phyloP scores from a whole-genome alignment of 805 yeast genomes.

The Scheffersomyces lignosus region DNA sequence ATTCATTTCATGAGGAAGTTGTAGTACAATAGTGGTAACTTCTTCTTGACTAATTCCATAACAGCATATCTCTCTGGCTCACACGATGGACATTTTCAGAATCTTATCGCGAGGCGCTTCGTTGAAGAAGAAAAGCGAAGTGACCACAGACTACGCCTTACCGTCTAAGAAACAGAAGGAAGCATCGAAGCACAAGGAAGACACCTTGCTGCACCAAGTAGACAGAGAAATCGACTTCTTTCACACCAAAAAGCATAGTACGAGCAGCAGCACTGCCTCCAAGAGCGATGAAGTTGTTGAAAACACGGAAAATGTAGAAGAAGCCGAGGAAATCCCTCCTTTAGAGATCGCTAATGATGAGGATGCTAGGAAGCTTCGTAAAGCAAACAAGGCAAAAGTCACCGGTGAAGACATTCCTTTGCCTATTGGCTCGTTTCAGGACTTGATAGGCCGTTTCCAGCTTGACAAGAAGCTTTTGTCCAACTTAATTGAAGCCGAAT shows the following conservation, averaged over 20 bases:
- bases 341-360: slow-evolving; percentile 49
- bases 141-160: slow-evolving; percentile 41
- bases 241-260: slow-evolving; percentile 50
- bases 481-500: slow-evolving; percentile 68
- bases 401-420: slow-evolving; percentile 85
- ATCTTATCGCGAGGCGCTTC: slow-evolving; percentile 85
- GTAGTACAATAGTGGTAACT: too few relatives aligned
- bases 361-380: slow-evolving; percentile 64
- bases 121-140: slow-evolving; percentile 56
- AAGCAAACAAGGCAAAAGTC: slow-evolving; percentile 63
- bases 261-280: slow-evolving; percentile 10
- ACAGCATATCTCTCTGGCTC: too few relatives aligned
- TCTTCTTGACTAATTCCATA: too few relatives aligned
- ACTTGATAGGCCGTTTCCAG: slow-evolving; percentile 66
- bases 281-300: too few relatives aligned
- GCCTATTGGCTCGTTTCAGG: slow-evolving; percentile 88
- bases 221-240: slow-evolving; percentile 84
- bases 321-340: slow-evolving; percentile 34
- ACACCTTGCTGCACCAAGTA: slow-evolving; percentile 48
- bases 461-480: slow-evolving; percentile 57
- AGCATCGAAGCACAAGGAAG: slow-evolving; percentile 32
- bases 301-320: slow-evolving; percentile 21
- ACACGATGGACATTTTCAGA: slow-evolving; percentile 91
- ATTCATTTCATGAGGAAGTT: too few relatives aligned
- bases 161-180: slow-evolving; percentile 24